phyloP scores from a whole-genome alignment of 768 basidiomycete genomes.

The Suillus brevipes region DNA sequence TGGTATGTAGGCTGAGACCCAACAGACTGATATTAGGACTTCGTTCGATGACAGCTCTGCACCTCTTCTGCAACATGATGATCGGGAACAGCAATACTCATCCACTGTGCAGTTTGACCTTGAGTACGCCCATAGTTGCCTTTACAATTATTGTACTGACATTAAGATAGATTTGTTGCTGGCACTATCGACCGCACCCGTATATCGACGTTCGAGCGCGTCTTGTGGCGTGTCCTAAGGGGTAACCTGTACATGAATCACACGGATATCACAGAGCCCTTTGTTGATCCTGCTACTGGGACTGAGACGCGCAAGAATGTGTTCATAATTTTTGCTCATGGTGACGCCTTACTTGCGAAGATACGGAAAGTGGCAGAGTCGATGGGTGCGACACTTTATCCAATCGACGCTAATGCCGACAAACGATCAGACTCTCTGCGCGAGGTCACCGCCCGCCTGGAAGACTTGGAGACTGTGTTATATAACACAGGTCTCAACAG shows the following conservation, averaged over 20 bases:
- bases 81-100: slow-evolving; percentile 67
- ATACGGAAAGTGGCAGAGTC: slow-evolving; percentile 98
- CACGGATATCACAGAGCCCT: slow-evolving; percentile 91
- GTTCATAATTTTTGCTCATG: slow-evolving; percentile 99
- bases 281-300: slow-evolving; percentile 83
- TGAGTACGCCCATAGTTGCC: slow-evolving; percentile 55
- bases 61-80: slow-evolving; percentile 89
- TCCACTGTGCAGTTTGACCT: slow-evolving; percentile 74
- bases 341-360: slow-evolving; percentile 87
- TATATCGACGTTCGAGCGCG: slow-evolving; percentile 92
- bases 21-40: slow-evolving; percentile 75
- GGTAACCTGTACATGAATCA: slow-evolving; percentile 99
- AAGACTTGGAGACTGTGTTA: slow-evolving; percentile 86
- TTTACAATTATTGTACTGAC: neutral
- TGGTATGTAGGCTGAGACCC: slow-evolving; percentile 65
- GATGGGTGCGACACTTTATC: slow-evolving; percentile 97
- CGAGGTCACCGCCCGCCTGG: slow-evolving; percentile 84
- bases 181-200: slow-evolving; percentile 94
- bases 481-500: slow-evolving; percentile 88
- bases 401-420: slow-evolving; percentile 92
- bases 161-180: slow-evolving; percentile 73
- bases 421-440: slow-evolving; percentile 88
- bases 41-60: slow-evolving; percentile 93
- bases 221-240: slow-evolving; percentile 96
- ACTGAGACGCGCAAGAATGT: slow-evolving; percentile 93